phyloP scores from a whole-genome alignment of 192 early-diverging fungal genomes.

The Coemansia sp. region DNA sequence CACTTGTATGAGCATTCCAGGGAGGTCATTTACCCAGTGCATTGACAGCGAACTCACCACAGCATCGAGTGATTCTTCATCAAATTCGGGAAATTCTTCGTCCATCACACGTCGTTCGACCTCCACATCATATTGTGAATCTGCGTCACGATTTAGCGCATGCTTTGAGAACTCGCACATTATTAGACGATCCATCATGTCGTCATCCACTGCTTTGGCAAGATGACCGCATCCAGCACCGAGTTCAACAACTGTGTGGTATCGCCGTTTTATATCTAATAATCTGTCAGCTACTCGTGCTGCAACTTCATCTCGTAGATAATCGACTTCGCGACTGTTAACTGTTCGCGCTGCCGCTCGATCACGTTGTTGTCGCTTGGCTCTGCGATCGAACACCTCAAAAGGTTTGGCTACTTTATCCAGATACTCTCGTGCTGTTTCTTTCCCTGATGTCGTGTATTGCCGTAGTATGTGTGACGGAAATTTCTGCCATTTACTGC shows the following conservation, averaged over 20 bases:
- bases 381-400: conserved; percentile 77
- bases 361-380: conserved; percentile 77
- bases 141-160: conserved; percentile 50
- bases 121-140: conserved; percentile 60
- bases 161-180: conserved; percentile 83
- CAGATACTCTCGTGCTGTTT: conserved; percentile 44
- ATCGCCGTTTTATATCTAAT: conserved; percentile 89
- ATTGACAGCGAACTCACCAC: conserved; percentile 82
- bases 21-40: conserved; percentile 98
- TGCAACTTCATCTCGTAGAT: conserved; percentile 90
- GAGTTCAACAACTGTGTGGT: conserved; percentile 82
- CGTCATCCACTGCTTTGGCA: conserved; percentile 74
- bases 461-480: no score
- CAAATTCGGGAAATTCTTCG: conserved; percentile 82
- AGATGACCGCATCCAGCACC: conserved; percentile 89
- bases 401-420: conserved; percentile 44
- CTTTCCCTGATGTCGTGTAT: conserved; percentile 23
- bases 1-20: conserved; percentile 79
- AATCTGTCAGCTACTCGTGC: conserved; percentile 82
- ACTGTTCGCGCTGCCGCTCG: conserved; percentile 61
- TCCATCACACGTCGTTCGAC: conserved; percentile 78
- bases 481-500: no score
- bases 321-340: conserved; percentile 75
- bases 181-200: conserved; percentile 78
- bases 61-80: conserved; percentile 80